A percentile compares a stretch with the other conserved stretches of the same genome.
phyloP scores from a whole-genome alignment of 768 basidiomycete genomes.

The Asterophora parasitica region DNA sequence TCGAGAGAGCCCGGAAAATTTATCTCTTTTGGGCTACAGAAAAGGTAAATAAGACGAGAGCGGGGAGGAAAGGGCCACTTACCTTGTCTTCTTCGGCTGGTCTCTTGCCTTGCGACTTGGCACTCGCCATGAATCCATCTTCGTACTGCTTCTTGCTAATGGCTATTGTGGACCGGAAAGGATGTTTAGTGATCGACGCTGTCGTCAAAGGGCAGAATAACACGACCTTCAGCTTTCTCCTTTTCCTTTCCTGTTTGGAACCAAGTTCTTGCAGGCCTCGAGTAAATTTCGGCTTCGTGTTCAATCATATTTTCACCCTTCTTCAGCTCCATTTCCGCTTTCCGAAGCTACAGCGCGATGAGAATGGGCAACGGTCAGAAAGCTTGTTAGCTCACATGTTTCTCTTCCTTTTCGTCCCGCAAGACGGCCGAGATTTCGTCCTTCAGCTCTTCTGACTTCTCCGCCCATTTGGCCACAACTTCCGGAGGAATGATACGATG shows the following conservation, averaged over 20 bases:
- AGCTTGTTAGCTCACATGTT: constrained; percentile 49
- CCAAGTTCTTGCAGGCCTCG: constrained; percentile 96
- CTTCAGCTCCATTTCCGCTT: constrained; percentile 92
- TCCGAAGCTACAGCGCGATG: constrained; percentile 53
- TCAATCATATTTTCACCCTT: constrained; percentile 96
- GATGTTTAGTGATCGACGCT: constrained; percentile 3
- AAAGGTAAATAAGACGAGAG: constrained; percentile 4
- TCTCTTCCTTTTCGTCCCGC: constrained; percentile 93
- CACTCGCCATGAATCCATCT: constrained; percentile 35
- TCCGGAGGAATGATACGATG: constrained; percentile 86
- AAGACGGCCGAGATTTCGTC: constrained; percentile 75
- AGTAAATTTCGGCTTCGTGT: constrained; percentile 88
- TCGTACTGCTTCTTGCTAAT: constrained; percentile 76
- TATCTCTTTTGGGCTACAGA: constrained; percentile 67
- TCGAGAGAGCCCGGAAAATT: constrained; percentile 80
- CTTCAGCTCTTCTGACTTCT: constrained; percentile 66
- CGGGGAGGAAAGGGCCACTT: constrained; percentile 5
- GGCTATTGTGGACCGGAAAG: constrained; percentile 36
- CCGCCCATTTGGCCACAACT: constrained; percentile 62
- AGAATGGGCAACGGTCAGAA: background rate
- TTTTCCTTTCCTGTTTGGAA: constrained; percentile 91
- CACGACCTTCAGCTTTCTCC: constrained; percentile 67
- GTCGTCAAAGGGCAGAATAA: background rate
- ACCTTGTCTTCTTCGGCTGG: constrained; percentile 38
- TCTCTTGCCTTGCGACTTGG: constrained; percentile 37